Conservation (phyloP, 345 rosid genomes). For the Aegle marmelos region DNA sequence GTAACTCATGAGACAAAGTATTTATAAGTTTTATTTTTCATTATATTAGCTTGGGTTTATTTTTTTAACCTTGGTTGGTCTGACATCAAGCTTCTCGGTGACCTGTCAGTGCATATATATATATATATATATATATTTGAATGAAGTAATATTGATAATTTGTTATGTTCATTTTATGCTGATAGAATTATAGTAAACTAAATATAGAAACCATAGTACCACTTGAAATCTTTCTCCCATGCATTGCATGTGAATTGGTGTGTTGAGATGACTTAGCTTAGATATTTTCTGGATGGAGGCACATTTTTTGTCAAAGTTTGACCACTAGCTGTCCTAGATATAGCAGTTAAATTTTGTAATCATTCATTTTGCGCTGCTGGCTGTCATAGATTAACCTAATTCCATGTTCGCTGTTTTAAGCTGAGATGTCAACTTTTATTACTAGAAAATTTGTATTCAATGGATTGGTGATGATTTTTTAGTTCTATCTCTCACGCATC, state of each 20-base stretch:
- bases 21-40: neutral
- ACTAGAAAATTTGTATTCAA: neutral
- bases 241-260: neutral
- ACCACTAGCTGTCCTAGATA: neutral
- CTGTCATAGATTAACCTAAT: neutral
- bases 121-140: neutral
- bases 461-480: neutral
- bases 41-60: neutral
- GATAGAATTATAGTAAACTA: neutral
- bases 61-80: neutral
- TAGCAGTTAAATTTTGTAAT: neutral
- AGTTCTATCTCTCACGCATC: neutral
- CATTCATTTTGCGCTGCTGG: neutral
- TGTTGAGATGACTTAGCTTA: neutral
- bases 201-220: neutral
- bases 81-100: neutral
- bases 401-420: neutral
- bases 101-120: neutral
- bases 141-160: neutral
- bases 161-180: neutral
- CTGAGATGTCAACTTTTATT: neutral
- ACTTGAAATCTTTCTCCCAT: neutral
- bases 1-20: neutral
- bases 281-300: neutral
- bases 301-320: neutral